phyloP scores from a whole-genome alignment of 2,329 filamentous ascomycete genomes.

The Aspergillus intermedius region DNA sequence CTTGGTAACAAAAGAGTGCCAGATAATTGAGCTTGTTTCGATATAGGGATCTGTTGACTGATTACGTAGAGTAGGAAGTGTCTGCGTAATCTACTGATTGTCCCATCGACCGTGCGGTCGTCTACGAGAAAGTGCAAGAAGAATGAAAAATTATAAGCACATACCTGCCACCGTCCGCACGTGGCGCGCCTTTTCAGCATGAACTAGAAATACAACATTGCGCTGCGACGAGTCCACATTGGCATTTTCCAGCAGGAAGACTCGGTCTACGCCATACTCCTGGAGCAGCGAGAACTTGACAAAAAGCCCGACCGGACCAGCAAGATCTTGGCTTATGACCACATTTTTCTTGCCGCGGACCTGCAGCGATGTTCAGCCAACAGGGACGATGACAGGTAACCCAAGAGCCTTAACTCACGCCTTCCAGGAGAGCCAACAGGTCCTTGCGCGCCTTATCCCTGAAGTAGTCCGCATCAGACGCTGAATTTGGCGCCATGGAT shows the following conservation, averaged over 20 bases:
- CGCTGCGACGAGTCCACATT: conserved; percentile 92
- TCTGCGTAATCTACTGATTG: conserved; percentile 56
- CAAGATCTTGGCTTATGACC: conserved; percentile 83
- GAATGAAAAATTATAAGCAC: conserved; percentile 25
- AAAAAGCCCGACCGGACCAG: conserved; percentile 81
- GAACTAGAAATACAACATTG: conserved; percentile 88
- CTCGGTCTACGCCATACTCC: conserved; percentile 96
- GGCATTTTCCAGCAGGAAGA: conserved; percentile 92
- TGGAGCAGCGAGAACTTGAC: conserved; percentile 93
- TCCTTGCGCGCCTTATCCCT: conserved; percentile 67
- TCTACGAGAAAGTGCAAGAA: conserved; percentile 5
- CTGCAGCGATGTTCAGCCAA: conserved; percentile 44
- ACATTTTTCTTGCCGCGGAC: conserved; percentile 98
- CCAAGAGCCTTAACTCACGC: conserved; percentile 62
- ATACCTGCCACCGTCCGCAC: conserved; percentile 83
- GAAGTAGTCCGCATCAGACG: conserved; percentile 42
- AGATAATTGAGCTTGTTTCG: conserved; percentile 9
- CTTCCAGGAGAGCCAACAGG: conserved; percentile 83
- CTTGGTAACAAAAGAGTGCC: conserved; percentile 33
- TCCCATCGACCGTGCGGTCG: conserved; percentile 30
- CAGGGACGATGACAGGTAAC: conserved; percentile 6
- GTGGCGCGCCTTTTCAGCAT: conserved; percentile 80
- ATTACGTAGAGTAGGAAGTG: conserved; percentile 47
- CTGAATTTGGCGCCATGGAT: conserved; percentile 38
- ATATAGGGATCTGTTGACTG: conserved; percentile 52